phyloP scores from a whole-genome alignment of 345 rosid species.

The Theobroma cacao region DNA sequence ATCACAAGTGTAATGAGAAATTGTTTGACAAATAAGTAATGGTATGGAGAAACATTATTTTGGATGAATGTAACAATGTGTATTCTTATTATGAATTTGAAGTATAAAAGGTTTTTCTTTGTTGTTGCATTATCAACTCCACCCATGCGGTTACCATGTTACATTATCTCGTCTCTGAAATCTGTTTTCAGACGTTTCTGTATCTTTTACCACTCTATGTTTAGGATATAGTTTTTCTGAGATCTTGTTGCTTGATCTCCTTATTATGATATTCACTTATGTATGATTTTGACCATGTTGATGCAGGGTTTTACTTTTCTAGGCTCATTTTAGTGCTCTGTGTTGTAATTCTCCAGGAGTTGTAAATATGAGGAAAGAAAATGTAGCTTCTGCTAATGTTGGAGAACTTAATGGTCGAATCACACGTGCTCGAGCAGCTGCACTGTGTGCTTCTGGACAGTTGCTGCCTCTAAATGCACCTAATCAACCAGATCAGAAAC shows the following conservation, averaged over 20 bases:
- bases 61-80: neutral
- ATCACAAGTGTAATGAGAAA: neutral
- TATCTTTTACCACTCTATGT: slow-evolving; percentile 1
- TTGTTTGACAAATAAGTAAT: neutral
- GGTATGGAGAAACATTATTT: neutral
- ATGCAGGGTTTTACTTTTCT: slow-evolving; percentile 23
- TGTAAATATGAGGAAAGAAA: slow-evolving; percentile 57
- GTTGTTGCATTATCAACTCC: neutral
- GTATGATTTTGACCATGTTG: neutral
- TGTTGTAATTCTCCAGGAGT: slow-evolving; percentile 30
- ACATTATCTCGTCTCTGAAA: neutral
- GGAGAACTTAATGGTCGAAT: slow-evolving; percentile 45
- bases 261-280: neutral
- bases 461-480: slow-evolving; percentile 31
- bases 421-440: slow-evolving; percentile 74
- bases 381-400: slow-evolving; percentile 28
- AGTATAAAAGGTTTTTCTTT: neutral
- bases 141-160: neutral
- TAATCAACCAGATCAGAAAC: slow-evolving; percentile 34
- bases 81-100: neutral
- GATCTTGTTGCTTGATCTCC: slow-evolving; percentile 1
- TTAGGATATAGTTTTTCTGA: neutral
- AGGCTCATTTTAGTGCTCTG: slow-evolving; percentile 20
- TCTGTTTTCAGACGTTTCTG: neutral
- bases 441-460: slow-evolving; percentile 37